Base-by-base conservation (phyloP, 164 flowering plant species). In the Vitis rotundifolia region DNA sequence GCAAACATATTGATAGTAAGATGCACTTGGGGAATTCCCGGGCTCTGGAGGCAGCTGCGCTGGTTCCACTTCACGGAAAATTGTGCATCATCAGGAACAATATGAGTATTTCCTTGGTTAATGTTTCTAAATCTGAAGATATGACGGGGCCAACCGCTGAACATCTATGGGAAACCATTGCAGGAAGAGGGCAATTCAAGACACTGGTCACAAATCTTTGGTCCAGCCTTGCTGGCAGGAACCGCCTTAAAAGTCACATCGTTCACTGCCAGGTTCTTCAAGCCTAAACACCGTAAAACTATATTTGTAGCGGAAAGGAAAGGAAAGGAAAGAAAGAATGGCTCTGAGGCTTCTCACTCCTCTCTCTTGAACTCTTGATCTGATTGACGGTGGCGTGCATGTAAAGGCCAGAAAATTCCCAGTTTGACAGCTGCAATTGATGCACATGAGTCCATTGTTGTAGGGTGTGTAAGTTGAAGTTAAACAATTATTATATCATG, bases 191-290 rank as follows among this genome's bases (percentile, higher is more conserved):
- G 56, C 96, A 87, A 63, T 83, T 86, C 76, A 88, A 74, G 77
- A 87, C 85, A 7, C 67, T 90, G 49, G 80, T 90, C 49, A 70
- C 87, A 12, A 85, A 88, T 73, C 79, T 89, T 29, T 89, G 81
- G 90, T 87, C 91, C 18, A 91, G 86, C 71, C 73, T 91, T 61
- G 85, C 91, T 9, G 90, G 90, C 48, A 64, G 87, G 75, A 79
- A 76, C 77, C 85, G 91, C 11, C 82, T 87, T 50, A 87, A 83
- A 73, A 91, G 86, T 64, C 93, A 84, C 78, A 87, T 89, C 61
- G 86, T 91, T 60, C 96, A 91, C 18, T 88, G 92, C 73, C 92
- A 90, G 80, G 90, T 90, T 73, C 88, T 88, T 79, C 89, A 83
- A 76, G 90, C 86, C 60, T 88, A 78, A 71, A 49, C 60, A 22